phyloP scores from a whole-genome alignment of 2,329 filamentous ascomycete species.

The Penicillium freii region DNA sequence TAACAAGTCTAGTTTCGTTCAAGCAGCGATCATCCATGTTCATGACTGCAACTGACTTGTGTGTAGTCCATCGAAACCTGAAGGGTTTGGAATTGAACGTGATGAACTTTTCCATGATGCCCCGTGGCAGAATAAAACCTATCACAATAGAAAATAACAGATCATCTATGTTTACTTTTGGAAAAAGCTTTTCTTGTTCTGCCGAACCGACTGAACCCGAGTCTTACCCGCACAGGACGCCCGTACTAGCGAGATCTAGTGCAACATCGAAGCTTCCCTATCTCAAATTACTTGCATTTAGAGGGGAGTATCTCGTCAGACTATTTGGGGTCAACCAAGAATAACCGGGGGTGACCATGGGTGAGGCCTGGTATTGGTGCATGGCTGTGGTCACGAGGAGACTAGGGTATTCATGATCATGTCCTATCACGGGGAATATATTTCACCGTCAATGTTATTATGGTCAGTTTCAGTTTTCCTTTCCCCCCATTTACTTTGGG shows the following conservation, averaged over 20 bases:
- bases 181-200: no score
- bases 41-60: background rate
- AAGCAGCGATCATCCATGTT: background rate
- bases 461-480: background rate
- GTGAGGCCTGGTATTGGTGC: background rate
- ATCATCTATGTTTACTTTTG: background rate
- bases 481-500: background rate
- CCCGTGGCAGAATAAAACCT: no score
- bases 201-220: background rate
- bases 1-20: background rate
- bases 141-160: background rate
- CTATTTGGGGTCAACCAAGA: background rate
- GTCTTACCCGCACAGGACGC: background rate
- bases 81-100: background rate
- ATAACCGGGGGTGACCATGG: background rate
- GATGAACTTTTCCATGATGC: background rate
- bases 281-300: background rate
- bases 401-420: background rate
- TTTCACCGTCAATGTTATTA: background rate
- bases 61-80: background rate
- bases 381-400: background rate
- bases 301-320: no score
- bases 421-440: conserved; percentile 5
- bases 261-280: background rate
- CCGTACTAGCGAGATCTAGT: background rate